Evolutionary conservation across 257 asterid genomes (phyloP).

Genomic region (Nicotiana attenuata): DNA sequence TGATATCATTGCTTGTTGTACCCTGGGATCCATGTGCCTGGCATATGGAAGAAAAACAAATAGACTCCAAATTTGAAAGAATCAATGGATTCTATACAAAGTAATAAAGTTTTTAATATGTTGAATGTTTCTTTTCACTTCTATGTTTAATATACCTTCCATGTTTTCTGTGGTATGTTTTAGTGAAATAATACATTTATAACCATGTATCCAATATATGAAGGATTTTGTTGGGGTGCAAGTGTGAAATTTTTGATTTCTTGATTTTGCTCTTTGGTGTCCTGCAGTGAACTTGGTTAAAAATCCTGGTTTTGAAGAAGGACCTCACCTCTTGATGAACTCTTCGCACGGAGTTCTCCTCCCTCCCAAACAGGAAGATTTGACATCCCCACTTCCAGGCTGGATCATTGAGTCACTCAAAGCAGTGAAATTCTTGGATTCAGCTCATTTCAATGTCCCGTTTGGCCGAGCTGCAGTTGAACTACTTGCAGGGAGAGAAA

Average conservation of each 20-base stretch:
- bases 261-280: conserved; percentile 6
- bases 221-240: background rate
- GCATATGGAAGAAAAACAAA: no score
- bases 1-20: background rate
- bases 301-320: conserved; percentile 79
- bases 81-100: background rate
- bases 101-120: background rate
- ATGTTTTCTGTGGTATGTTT: background rate
- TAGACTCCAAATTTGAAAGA: no score
- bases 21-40: no score
- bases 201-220: background rate
- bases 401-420: conserved; percentile 78
- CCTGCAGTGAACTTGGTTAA: conserved; percentile 56
- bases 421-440: conserved; percentile 70
- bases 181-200: background rate
- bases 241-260: background rate
- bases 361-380: conserved; percentile 71
- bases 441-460: conserved; percentile 66
- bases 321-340: conserved; percentile 61
- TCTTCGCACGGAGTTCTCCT: conserved; percentile 75
- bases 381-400: conserved; percentile 78
- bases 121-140: background rate
- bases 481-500: conserved; percentile 79
- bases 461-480: conserved; percentile 64
- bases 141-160: background rate